Evolutionary conservation across 2,329 filamentous ascomycete genomes (phyloP).

Genomic region (Neofusicoccum ribis): DNA sequence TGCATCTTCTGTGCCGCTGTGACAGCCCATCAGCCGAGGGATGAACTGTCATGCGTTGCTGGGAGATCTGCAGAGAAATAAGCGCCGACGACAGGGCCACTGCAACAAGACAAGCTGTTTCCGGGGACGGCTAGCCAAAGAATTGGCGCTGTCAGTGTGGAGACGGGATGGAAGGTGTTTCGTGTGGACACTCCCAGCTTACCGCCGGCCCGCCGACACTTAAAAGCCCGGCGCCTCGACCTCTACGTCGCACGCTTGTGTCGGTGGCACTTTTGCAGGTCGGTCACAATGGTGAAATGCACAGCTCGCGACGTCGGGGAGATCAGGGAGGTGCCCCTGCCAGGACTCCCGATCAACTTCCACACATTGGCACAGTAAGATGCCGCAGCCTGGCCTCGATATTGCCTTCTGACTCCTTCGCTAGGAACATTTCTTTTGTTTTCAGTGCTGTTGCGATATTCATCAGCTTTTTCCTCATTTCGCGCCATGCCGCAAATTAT

Average conservation of each 20-base stretch:
- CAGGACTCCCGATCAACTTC: background rate
- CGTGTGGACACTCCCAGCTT: background rate
- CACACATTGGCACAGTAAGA: constrained; percentile 5
- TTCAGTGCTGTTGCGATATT: constrained; percentile 54
- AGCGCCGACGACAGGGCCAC: too few relatives aligned
- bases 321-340: constrained; percentile 29
- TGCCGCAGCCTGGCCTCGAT: background rate
- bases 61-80: too few relatives aligned
- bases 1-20: too few relatives aligned
- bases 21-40: too few relatives aligned
- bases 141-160: too few relatives aligned
- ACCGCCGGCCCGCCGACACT: background rate
- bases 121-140: too few relatives aligned
- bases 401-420: background rate
- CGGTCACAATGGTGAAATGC: constrained; percentile 22
- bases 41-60: too few relatives aligned
- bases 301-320: constrained; percentile 36
- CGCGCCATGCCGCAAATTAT: constrained; percentile 61
- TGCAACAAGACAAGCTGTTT: too few relatives aligned
- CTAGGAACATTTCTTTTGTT: constrained; percentile 47
- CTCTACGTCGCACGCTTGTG: background rate
- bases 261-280: background rate
- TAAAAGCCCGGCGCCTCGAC: background rate
- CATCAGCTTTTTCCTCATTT: constrained; percentile 56
- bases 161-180: too few relatives aligned